Base-by-base conservation (phyloP, 108 stramenopile species). In the Cylindrotheca closterium region DNA sequence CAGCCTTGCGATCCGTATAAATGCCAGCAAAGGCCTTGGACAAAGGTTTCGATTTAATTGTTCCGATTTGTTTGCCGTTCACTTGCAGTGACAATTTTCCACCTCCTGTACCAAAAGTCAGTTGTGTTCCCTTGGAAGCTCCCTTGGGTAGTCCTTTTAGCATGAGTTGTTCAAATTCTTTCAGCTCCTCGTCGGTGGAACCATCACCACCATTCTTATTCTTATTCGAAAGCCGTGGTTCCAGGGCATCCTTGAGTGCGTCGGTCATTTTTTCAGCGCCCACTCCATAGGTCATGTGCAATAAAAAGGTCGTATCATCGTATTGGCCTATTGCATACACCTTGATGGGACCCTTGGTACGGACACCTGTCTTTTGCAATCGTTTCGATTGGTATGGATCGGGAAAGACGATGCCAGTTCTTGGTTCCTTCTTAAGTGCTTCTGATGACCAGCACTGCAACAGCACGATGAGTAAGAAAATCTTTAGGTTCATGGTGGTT, bases 281-380 rank as follows among this genome's bases (percentile, higher is more conserved):
- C n/a, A 86, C 80, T 60, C 68, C 68, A 61, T 81, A 71, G 58
- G 75, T 81, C 74, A 86, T 81, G 53, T 86, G 79, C 51, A 86
- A 69, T 28, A 86, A 24, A 50, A 74, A 74, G 0, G 66, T 63
- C 17, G 18, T 47, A 29, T 26, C 50, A 19, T 55, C 55, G 22
- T 67, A 67, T 15, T 21, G 33, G 26, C 57, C 66, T 2, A 67
- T 55, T 18, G 66, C 62, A 53, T 69, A 67, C 27, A 79, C 78
- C 68, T 87, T 87, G 53, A 87, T 82, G 7, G 86, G 86, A 3
- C 86, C 86, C 63, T 87, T 87, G 66, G 74, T 84, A 4, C 86
- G 63, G 4, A 84, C 83, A 33, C 86, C 86, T 15, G 37, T 42
- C 37, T 42, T 42, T 7, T 7, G 10, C 7, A 42, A 10, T 7